Base-by-base conservation (phyloP, 805 yeast genomes). In the Jamesozyma gamospora region DNA sequence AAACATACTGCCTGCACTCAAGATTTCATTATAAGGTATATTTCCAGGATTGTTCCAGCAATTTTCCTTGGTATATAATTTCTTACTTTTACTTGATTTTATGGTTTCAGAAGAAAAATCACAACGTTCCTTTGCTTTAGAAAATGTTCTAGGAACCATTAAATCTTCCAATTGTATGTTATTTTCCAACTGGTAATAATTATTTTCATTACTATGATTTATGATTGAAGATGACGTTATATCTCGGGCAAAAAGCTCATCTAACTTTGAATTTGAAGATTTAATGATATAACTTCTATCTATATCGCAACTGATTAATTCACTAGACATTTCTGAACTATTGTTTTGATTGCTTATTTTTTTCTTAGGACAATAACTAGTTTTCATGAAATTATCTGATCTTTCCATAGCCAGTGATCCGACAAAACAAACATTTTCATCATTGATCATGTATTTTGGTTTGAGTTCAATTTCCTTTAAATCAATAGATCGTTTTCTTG, bases 401-500 rank as follows among this genome's bases (percentile, higher is more conserved):
- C 40, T 16, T 9, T 36, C 41, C 12, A 52, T 30, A 13, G 51
- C 48, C 30, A 52, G 32, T 4, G 56, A 51, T 1, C 56, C 56
- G 3, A 49, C 50, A 3, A 42, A 37, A 24, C 34, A 46, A 25
- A 36, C 15, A 28, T 47, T 46, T 26, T 48, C 53, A 13, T 40
- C 26, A 21, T 31, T 18, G 6, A 21, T 12, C 6, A 14, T 5
- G 37, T 38, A 29, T 15, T 32, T 24, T 9, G 49, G 47, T 17
- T 43, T 47, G 14, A 53, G 32, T 35, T 53, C 55, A 33, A 53
- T 52, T 17, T 55, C 56, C 35, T 45, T 48, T 16, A 53, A 46
- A 31, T 48, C 46, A 4, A 52, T 44, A 9, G 55, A 45, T 14
- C 36, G 14, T 24, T 33, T 38, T n/a, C 34, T 28, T n/a, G 34